These are phyloP conservation scores for Mucor mucedo DNA, from an alignment of 371 early-diverging fungal species.

Conservation along the genomic window DNA sequence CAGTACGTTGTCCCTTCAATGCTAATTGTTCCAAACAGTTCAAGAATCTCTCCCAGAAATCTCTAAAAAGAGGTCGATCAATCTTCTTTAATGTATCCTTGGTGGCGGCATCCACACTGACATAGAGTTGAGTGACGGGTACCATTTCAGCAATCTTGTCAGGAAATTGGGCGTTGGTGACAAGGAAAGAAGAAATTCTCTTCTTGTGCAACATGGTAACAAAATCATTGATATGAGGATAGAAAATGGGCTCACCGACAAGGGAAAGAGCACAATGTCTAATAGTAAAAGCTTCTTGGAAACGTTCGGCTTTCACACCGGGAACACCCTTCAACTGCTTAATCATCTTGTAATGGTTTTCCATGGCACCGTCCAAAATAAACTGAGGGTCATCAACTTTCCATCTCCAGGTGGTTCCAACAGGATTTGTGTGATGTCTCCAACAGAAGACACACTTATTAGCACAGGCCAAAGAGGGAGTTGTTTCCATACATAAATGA, in stretches of 20 bases:
- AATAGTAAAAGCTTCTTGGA: slow-evolving; percentile 74
- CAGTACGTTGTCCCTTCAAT: slow-evolving; percentile 74
- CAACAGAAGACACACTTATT: slow-evolving; percentile 87
- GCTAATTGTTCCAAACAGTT: slow-evolving; percentile 70
- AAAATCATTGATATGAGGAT: slow-evolving; percentile 86
- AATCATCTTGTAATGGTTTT: slow-evolving; percentile 81
- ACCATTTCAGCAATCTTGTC: slow-evolving; percentile 69
- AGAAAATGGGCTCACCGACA: slow-evolving; percentile 84
- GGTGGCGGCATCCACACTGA: slow-evolving; percentile 81
- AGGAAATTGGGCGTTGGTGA: slow-evolving; percentile 86
- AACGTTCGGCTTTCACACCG: slow-evolving; percentile 76
- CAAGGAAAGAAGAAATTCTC: slow-evolving; percentile 79
- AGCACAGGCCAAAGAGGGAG: slow-evolving; percentile 78
- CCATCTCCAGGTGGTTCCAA: slow-evolving; percentile 80
- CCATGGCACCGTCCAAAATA: slow-evolving; percentile 77
- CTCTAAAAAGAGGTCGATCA: slow-evolving; percentile 80
- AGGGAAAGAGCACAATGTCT: slow-evolving; percentile 78
- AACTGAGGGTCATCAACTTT: slow-evolving; percentile 76
- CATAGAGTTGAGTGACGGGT: slow-evolving; percentile 82
- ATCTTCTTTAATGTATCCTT: slow-evolving; percentile 81
- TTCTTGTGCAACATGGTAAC: slow-evolving; percentile 70
- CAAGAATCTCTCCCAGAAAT: slow-evolving; percentile 85
- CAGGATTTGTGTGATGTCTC: slow-evolving; percentile 85
- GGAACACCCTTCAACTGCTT: slow-evolving; percentile 83
- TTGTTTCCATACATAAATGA: slow-evolving; percentile 75